Conservation (phyloP, 139 green algal genomes). For the Picochlorum costavermella region DNA sequence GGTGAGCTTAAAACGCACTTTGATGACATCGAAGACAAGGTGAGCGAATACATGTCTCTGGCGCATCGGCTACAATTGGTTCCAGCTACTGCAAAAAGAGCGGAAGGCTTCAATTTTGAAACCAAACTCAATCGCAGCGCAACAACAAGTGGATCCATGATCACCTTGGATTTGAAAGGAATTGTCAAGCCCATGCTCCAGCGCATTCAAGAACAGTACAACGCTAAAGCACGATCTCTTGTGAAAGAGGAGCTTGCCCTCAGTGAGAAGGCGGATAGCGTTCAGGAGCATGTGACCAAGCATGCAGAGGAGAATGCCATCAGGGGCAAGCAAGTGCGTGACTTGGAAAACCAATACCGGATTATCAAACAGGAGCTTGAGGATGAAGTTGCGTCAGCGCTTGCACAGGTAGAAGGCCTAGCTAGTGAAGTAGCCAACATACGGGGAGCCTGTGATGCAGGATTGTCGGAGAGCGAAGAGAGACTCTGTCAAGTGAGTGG, state of each 20-base stretch:
- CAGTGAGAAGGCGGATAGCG: constrained; percentile 38
- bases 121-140: constrained; percentile 49
- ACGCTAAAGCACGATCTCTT: constrained; percentile 42
- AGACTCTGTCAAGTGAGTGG: constrained; percentile 23
- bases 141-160: constrained; percentile 36
- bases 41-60: constrained; percentile 55
- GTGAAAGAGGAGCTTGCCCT: constrained; percentile 55
- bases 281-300: constrained; percentile 41
- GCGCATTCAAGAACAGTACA: constrained; percentile 52
- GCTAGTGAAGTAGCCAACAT: constrained; percentile 37
- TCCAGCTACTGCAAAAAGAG: constrained; percentile 72
- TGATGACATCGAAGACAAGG: constrained; percentile 38
- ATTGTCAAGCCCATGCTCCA: constrained; percentile 53
- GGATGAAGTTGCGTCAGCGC: constrained; percentile 18
- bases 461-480: constrained; percentile 41
- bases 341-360: constrained; percentile 39
- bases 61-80: constrained; percentile 69
- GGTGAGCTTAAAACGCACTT: constrained; percentile 35
- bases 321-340: constrained; percentile 32
- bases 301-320: constrained; percentile 44
- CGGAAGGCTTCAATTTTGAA: constrained; percentile 66
- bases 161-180: constrained; percentile 69
- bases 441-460: constrained; percentile 28
- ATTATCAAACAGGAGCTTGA: constrained; percentile 44
- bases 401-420: constrained; percentile 36